Evolutionary conservation across 2,329 filamentous ascomycete species (phyloP).

Genomic region (Proliferodiscus dingleyae): DNA sequence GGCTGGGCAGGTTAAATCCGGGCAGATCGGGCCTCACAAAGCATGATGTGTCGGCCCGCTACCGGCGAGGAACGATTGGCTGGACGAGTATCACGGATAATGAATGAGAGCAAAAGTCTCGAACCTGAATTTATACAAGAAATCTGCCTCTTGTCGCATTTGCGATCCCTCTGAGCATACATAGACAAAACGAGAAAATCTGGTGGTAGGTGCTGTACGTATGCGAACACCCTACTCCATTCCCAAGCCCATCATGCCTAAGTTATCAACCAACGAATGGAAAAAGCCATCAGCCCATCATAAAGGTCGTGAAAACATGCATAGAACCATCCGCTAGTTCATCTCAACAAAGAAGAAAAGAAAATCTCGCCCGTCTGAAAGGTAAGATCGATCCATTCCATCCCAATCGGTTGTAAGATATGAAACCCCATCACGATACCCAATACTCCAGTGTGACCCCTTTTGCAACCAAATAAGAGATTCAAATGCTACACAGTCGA

Average conservation of each 20-base stretch:
- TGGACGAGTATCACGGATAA: too few relatives aligned
- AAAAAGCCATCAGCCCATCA: constrained; percentile 1
- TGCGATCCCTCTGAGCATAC: too few relatives aligned
- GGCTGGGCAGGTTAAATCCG: too few relatives aligned
- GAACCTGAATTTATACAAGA: too few relatives aligned
- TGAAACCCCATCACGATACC: not conserved
- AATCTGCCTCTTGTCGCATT: too few relatives aligned
- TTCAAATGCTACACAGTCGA: constrained; percentile 1
- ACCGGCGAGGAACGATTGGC: too few relatives aligned
- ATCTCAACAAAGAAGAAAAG: not conserved
- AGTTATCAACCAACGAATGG: not conserved
- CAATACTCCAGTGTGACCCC: not conserved
- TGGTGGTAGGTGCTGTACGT: not conserved
- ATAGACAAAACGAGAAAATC: too few relatives aligned
- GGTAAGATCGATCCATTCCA: not conserved
- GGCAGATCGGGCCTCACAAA: too few relatives aligned
- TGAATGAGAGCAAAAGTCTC: too few relatives aligned
- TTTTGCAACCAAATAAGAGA: not conserved
- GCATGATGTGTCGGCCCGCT: too few relatives aligned
- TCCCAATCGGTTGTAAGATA: not conserved
- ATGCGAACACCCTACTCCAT: not conserved
- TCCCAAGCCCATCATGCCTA: not conserved
- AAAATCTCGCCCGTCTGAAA: not conserved
- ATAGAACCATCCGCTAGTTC: not conserved
- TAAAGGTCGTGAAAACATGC: constrained; percentile 1